Evolutionary conservation across 495 filamentous ascomycete genomes (phyloP), one percentile per base, ranked within the genome.

Genomic region (Penicillium salamii): DNA sequence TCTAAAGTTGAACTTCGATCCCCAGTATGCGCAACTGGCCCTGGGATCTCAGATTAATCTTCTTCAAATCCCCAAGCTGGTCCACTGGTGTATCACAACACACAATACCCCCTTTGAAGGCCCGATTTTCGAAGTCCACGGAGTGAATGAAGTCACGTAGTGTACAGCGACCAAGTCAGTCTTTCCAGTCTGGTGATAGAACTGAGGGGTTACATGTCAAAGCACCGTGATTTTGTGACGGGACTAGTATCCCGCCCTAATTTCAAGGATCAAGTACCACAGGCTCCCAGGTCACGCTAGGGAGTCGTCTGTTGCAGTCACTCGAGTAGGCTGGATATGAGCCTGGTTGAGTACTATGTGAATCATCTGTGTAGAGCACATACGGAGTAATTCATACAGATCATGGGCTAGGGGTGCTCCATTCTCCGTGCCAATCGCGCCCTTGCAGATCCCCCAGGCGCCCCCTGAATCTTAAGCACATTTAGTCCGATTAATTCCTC

Each of bases 391-490:
- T n/a, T n/a, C n/a, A n/a, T n/a, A n/a, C n/a, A n/a, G n/a, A n/a
- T n/a, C n/a, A n/a, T n/a, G n/a, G n/a, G n/a, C n/a, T n/a, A n/a
- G n/a, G n/a, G 40, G 49, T 40, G 44, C 50, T 14, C 15, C 51
- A 49, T 54, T 48, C 34, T 15, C 46, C 28, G 54, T 20, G 15
- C 46, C 46, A 53, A 53, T 53, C 37, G 31, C 11, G 28, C 31
- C 45, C 53, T 50, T 57, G 57, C 53, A 53, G 57, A 59, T 57
- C 57, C 40, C 49, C 43, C 20, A 39, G 41, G 11, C 21, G 11
- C 7, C 41, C 29, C 19, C 46, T 46, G 31, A 32, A 46, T 33
- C 32, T 32, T 49, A 33, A 20, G 31, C 38, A 24, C 15, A 21
- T 9, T 20, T 42, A 32, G 39, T 24, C 14, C 41, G 40, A 40